Base-by-base conservation (phyloP, 305 asterid species). In the Fraxinus nigra region DNA sequence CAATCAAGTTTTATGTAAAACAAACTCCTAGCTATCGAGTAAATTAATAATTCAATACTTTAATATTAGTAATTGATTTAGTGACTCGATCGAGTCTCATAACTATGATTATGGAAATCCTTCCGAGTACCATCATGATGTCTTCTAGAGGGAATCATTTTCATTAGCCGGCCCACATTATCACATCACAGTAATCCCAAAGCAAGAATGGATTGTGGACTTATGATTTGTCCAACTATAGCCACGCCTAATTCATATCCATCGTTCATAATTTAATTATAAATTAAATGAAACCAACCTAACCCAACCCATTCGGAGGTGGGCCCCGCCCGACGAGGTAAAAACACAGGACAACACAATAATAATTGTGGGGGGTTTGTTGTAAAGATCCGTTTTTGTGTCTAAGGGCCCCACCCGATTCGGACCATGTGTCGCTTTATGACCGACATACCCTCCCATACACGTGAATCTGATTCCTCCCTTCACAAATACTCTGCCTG, bases 371-470 rank as follows among this genome's bases (percentile, higher is more conserved):
- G 14, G 11, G 26, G 24, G 54, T 77, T 51, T 77, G 24, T 77
- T 54, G 61, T 30, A 14, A 51, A 51, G 38, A 38, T 38, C 32
- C 37, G 28, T 32, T 18, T 10, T 34, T 48, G 34, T 74, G 69
- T 75, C 38, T 10, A 38, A 11, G 48, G 84, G 43, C 24, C 84
- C 63, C 63, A 33, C 77, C 32, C 33, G 77, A 37, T 40, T 63
- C 43, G 78, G 80, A 63, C 78, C 81, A 48, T 65, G 56, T 81
- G 81, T 78, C 75, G 76, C 87, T 84, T 78, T 81, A 75, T 75
- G 82, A 81, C 87, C 82, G 85, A 78, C 87, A 84, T 59, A 26
- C 46, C 79, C 81, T 72, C 54, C 72, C 28, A 24, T 22, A 65
- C 81, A 78, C 76, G 81, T 38, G 76, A 65, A 18, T 78, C 61